Percentiles rank a stretch among this genome's conserved stretches.
phyloP scores from a whole-genome alignment of 2,329 filamentous ascomycete species.

The Blumeriella jaapii region DNA sequence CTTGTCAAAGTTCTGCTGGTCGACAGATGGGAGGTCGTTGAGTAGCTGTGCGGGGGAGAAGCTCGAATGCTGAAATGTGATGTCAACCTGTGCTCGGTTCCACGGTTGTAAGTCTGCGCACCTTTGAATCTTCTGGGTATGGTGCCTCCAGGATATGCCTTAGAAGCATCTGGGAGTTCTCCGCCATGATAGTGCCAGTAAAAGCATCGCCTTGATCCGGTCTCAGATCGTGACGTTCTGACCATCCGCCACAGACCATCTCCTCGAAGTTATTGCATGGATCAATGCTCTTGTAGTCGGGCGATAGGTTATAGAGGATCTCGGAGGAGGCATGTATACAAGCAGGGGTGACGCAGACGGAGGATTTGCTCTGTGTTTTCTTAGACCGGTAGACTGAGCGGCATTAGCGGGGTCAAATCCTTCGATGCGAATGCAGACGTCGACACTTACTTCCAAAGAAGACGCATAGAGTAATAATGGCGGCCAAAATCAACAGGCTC shows the following conservation, averaged over 20 bases:
- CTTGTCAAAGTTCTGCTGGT: slow-evolving; percentile 54
- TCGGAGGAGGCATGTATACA: slow-evolving; percentile 53
- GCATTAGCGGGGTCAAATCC: slow-evolving; percentile 5
- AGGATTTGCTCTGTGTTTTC: slow-evolving; percentile 10
- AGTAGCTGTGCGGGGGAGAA: slow-evolving; percentile 35
- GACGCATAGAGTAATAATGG: slow-evolving; percentile 20
- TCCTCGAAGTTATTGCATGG: slow-evolving; percentile 60
- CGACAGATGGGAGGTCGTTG: slow-evolving; percentile 31
- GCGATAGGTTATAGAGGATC: slow-evolving; percentile 49
- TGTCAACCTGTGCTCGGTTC: not conserved
- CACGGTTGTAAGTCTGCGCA: slow-evolving; percentile 11
- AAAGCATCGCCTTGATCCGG: slow-evolving; percentile 50
- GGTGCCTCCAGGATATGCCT: slow-evolving; percentile 51
- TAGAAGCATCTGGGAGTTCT: slow-evolving; percentile 45
- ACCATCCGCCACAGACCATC: slow-evolving; percentile 57
- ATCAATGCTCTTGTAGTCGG: slow-evolving; percentile 50
- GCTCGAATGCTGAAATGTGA: slow-evolving; percentile 33
- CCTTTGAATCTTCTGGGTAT: slow-evolving; percentile 34
- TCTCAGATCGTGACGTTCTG: slow-evolving; percentile 50
- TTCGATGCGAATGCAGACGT: not conserved
- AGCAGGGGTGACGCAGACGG: slow-evolving; percentile 43
- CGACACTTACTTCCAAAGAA: slow-evolving; percentile 19
- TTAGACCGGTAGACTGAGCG: slow-evolving; percentile 10
- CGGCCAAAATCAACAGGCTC: slow-evolving; percentile 16
- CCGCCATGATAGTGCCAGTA: slow-evolving; percentile 48